Evolutionary conservation across 306 rosid genomes (phyloP), one percentile per base, ranked within the genome.

Genomic region (Calophaca sinica): DNA sequence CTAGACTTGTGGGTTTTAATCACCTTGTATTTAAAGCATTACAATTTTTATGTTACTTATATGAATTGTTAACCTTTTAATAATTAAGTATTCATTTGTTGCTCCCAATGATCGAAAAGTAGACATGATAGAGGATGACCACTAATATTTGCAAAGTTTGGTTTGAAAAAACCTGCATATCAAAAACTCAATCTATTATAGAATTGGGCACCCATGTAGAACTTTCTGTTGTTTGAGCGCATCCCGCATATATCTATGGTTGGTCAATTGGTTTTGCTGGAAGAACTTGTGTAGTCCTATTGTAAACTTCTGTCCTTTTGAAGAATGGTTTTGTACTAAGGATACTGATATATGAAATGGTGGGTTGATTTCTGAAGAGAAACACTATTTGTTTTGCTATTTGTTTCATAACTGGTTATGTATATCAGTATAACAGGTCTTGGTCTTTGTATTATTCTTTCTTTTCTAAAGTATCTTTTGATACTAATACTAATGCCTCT

Each of bases 281-380:
- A 60, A 60, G 66, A n/a, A 60, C 29, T 45, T 45, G 51, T 11
- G 45, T 42, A 8, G 11, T 42, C 48, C 48, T 41, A 41, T 1
- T 7, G 46, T 41, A 41, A 57, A 31, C 41, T 32, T 59, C 3
- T 0, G 11, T 39, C 20, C 50, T 36, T 70, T 15, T 52, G 50
- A 15, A 35, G 74, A 69, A 51, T 20, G 62, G 74, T 51, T 3
- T 69, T 51, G 32, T 49, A 62, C 7, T 38, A 9, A 38, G 62
- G 62, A 11, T 68, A 13, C 45, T 13, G 38, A 28, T 45, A 29
- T 29, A 6, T 67, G 57, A 49, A 46, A 12, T 45, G 42, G 57
- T 66, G 3, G 12, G 26, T 46, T 66, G 41, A 46, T 67, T 4
- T 36, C 41, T 4, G 41, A 36, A 36, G 41, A 36, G 41, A 36